Percentiles rank a stretch among this genome's conserved stretches.
Evolutionary conservation across 2,329 filamentous ascomycete genomes (phyloP).

Genomic region (Phaeophleospora eucalypticola): DNA sequence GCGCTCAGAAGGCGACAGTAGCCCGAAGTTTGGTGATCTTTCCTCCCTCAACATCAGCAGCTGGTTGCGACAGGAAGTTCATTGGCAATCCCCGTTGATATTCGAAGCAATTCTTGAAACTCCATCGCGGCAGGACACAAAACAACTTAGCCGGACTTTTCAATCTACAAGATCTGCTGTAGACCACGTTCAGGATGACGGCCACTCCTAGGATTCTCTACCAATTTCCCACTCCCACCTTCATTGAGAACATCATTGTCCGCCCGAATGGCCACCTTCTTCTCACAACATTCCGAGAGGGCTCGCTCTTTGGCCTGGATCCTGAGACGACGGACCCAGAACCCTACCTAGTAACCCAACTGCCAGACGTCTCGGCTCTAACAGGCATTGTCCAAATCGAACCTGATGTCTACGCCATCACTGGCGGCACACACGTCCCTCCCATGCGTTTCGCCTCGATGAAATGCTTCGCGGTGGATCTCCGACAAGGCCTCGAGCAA

Average conservation of each 20-base stretch:
- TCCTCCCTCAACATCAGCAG: too few species aligned
- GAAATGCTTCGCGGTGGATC: conserved; percentile 2
- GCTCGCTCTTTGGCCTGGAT: conserved; percentile 4
- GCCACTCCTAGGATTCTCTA: too few species aligned
- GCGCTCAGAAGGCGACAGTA: too few species aligned
- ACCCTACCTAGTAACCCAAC: neutral
- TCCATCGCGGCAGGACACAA: too few species aligned
- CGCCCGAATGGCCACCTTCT: conserved; percentile 5
- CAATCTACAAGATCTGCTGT: too few species aligned
- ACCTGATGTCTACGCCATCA: conserved; percentile 2
- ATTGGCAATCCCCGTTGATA: too few species aligned
- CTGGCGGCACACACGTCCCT: neutral
- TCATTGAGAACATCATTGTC: conserved; percentile 34
- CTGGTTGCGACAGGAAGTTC: too few species aligned
- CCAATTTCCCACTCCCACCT: conserved; percentile 1
- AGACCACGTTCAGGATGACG: too few species aligned
- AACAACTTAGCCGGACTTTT: too few species aligned
- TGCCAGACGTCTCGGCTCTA: neutral
- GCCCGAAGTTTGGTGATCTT: too few species aligned
- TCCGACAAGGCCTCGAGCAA: neutral
- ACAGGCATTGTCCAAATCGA: conserved; percentile 8
- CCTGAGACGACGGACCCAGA: neutral
- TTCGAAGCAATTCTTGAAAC: too few species aligned
- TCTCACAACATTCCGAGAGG: conserved; percentile 9
- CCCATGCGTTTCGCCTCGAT: conserved; percentile 3